Evolutionary conservation across 345 rosid genomes (phyloP), one percentile per base, ranked within the genome.

Genomic region (Viola odorata): DNA sequence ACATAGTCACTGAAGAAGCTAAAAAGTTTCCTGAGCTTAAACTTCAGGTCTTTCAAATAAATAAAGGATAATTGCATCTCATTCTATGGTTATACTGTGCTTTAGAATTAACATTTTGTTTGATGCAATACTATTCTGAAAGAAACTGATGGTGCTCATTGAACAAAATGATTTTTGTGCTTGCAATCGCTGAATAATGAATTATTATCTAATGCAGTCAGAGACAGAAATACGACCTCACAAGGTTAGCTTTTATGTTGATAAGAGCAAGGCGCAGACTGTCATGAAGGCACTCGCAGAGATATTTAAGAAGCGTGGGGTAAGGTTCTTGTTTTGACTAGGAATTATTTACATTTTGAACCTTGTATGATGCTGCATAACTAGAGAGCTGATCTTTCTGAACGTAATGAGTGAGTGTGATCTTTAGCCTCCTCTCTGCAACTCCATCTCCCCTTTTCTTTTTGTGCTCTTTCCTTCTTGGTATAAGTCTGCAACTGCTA

Each of bases 211-310:
- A 37, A 53, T 80, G 79, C 73, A 94, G 99, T 71, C 95, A 5
- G 96, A 91, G 68, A 85, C 91, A 53, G 97, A 94, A 81, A 96
- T 81, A 75, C 77, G 97, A 39, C 87, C 91, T 0, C 95, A 94
- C 75, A 94, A 94, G 78, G 77, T 91, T 60, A 94, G 99, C 86
- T 94, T 86, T 78, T 85, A 80, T 38, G 89, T 91, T 63, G 85
- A 86, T 45, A 94, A 91, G 72, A 73, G 57, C 63, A 91, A 86
- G 84, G 99, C 99, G 60, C 82, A 80, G 62, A 63, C 55, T 14
- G 83, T 94, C 59, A 84, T 71, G 8, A 78, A 82, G 78, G 67
- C 65, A 32, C 81, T 94, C n/a, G 80, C 95, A 12, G 81, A 73
- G 68, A 63, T 73, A 68, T 76, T 91, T 38, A 71, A 53, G 75